Base-by-base conservation (phyloP, 805 yeast genomes). In the Yarrowia sp. region DNA sequence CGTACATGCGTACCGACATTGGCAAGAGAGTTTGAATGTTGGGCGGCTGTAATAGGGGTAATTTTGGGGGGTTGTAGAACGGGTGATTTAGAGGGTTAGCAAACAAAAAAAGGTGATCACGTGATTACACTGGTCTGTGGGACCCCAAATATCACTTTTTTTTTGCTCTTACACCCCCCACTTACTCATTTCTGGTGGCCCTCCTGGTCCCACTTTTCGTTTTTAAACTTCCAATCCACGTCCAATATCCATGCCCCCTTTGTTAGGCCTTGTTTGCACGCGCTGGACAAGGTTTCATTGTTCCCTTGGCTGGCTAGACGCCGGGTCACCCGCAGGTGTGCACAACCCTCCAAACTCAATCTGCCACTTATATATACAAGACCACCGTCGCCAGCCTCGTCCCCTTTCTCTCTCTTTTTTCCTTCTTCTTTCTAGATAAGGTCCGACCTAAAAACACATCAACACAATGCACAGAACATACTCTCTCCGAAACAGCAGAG, bases 391-490 rank as follows among this genome's bases (percentile, higher is more conserved):
- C 63, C 48, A 35, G 50, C 39, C 8, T 6, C 47, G 31, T 22
- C 60, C 31, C 60, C 44, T 58, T 48, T 48, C 45, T 18, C 51
- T 57, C 33, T 38, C 41, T 44, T 44, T 45, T 32, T 18, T 22
- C 33, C 33, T 22, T 22, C 55, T 50, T 57, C 48, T 15, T 39
- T 48, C 39, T 28, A 33, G 36, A 47, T 32, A 31, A 41, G 47
- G 32, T 51, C 41, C 45, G 50, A 45, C 47, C 58, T 47, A 36
- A 43, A 45, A 31, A 38, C 58, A 55, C 44, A 44, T 15, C n/a
- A 32, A 31, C 61, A 71, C 65, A 65, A 95, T 95, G 99, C 98
- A 93, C 84, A 89, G 98, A 87, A 93, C 99, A 60, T 95, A 95
- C 80, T 93, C 99, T 39, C 83, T 93, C 79, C 92, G 99, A 85